Percentiles rank a stretch among this genome's conserved stretches.
These are phyloP conservation scores for Saksenaea vasiformis DNA, from an alignment of 371 early-diverging fungal genomes.

Conservation along the genomic window DNA sequence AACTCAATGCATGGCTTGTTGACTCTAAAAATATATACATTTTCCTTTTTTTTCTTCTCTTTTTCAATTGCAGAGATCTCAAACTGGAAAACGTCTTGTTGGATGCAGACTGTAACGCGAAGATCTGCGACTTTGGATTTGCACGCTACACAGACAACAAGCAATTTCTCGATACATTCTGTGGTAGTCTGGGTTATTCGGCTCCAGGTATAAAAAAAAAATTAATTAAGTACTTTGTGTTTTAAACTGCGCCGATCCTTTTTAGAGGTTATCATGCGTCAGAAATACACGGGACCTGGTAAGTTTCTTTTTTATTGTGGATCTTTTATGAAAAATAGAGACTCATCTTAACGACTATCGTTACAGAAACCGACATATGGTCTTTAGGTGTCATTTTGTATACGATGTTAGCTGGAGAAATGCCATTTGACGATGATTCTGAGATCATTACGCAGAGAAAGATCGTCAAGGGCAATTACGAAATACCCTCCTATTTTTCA, in stretches of 20 bases:
- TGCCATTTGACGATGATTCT: constrained; percentile 87
- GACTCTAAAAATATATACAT: background rate
- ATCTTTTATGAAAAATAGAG: too few species aligned
- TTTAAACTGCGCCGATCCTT: background rate
- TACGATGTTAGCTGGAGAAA: constrained; percentile 76
- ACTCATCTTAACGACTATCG: background rate
- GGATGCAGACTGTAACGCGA: constrained; percentile 72
- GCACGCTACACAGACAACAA: constrained; percentile 70
- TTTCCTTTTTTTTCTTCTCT: constrained; percentile 3
- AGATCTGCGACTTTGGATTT: constrained; percentile 91
- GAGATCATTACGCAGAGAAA: constrained; percentile 70
- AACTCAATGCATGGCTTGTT: background rate
- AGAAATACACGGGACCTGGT: constrained; percentile 80
- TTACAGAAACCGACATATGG: constrained; percentile 84
- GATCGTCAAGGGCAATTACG: constrained; percentile 74
- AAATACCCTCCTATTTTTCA: constrained; percentile 64
- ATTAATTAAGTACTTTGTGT: constrained; percentile 1
- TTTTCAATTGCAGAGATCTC: constrained; percentile 60
- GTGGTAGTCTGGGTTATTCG: constrained; percentile 84
- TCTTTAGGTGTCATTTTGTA: constrained; percentile 84
- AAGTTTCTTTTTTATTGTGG: constrained; percentile 17
- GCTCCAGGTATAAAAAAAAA: constrained; percentile 59
- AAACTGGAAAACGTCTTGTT: constrained; percentile 88
- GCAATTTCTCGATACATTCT: constrained; percentile 80
- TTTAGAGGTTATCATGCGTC: constrained; percentile 70